A percentile compares a stretch with the other conserved stretches of the same genome.
phyloP scores from a whole-genome alignment of 2,329 filamentous ascomycete species.

The Trichothecium roseum region DNA sequence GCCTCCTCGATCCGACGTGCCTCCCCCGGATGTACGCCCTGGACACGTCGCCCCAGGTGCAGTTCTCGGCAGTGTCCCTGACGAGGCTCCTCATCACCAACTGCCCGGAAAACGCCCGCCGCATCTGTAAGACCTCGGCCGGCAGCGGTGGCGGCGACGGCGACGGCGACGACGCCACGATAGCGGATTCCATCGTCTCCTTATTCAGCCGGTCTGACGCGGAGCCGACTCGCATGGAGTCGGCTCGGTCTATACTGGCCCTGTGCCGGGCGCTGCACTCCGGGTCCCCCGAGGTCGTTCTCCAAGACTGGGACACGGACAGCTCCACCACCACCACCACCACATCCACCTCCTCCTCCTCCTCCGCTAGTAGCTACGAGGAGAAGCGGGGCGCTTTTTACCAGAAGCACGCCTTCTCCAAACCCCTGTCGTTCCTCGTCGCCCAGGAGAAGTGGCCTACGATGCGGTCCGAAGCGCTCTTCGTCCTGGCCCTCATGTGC shows the following conservation, averaged over 20 bases:
- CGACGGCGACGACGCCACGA: conserved; percentile 5
- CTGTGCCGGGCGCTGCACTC: conserved; percentile 47
- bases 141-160: conserved; percentile 16
- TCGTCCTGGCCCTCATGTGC: conserved; percentile 50
- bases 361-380: no score
- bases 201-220: conserved; percentile 28
- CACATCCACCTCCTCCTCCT: conserved; percentile 8
- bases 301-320: conserved; percentile 23
- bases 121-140: conserved; percentile 32
- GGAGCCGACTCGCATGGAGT: conserved; percentile 48
- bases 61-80: conserved; percentile 49
- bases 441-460: conserved; percentile 48
- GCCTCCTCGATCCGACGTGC: conserved; percentile 31
- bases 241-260: conserved; percentile 40
- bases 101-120: conserved; percentile 39
- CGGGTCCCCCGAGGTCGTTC: conserved; percentile 14
- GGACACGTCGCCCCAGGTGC: conserved; percentile 42
- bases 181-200: conserved; percentile 3
- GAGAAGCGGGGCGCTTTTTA: conserved; percentile 30
- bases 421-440: conserved; percentile 39
- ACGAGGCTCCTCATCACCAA: conserved; percentile 44
- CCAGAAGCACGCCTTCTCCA: conserved; percentile 28
- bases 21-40: conserved; percentile 45
- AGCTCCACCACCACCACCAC: no score
- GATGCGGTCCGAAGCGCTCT: conserved; percentile 51